Conservation (phyloP, 2,329 filamentous ascomycete genomes). For the Neopestalotiopsis sp. region DNA sequence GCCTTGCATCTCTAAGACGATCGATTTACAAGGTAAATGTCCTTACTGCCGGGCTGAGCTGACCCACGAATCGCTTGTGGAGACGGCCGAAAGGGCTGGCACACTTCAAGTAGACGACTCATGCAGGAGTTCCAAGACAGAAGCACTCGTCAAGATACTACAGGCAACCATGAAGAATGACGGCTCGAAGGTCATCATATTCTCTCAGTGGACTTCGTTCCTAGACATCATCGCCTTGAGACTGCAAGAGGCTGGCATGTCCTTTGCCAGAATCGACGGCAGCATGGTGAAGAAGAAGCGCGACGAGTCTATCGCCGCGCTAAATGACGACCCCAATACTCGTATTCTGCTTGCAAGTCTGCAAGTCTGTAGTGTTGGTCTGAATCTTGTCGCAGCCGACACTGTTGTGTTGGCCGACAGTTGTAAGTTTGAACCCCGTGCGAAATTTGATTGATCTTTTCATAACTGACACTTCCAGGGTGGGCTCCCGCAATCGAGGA, state of each 20-base stretch:
- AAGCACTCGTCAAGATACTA: constrained; percentile 77
- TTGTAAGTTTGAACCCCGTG: constrained; percentile 49
- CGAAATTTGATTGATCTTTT: not conserved
- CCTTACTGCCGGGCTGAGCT: constrained; percentile 82
- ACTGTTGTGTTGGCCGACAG: constrained; percentile 84
- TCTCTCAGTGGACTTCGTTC: constrained; percentile 80
- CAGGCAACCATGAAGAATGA: constrained; percentile 69
- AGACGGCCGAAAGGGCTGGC: constrained; percentile 38
- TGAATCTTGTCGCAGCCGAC: constrained; percentile 86
- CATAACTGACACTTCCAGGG: constrained; percentile 48
- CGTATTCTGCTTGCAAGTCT: constrained; percentile 83
- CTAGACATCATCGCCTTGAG: constrained; percentile 74
- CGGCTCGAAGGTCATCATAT: constrained; percentile 72
- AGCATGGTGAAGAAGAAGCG: constrained; percentile 73
- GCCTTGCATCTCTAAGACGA: constrained; percentile 74
- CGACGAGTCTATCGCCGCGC: constrained; percentile 71
- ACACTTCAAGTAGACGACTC: constrained; percentile 52
- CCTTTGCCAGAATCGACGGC: constrained; percentile 78
- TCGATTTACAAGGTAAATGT: constrained; percentile 78
- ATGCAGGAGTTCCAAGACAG: constrained; percentile 80
- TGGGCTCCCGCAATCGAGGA: constrained; percentile 94
- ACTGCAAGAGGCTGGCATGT: constrained; percentile 63
- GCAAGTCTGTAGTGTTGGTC: constrained; percentile 80
- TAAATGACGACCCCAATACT: constrained; percentile 70
- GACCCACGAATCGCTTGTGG: constrained; percentile 61